A percentile compares a stretch with the other conserved stretches of the same genome.
phyloP scores from a whole-genome alignment of 805 yeast genomes.

The Ogataea parapolymorpha region DNA sequence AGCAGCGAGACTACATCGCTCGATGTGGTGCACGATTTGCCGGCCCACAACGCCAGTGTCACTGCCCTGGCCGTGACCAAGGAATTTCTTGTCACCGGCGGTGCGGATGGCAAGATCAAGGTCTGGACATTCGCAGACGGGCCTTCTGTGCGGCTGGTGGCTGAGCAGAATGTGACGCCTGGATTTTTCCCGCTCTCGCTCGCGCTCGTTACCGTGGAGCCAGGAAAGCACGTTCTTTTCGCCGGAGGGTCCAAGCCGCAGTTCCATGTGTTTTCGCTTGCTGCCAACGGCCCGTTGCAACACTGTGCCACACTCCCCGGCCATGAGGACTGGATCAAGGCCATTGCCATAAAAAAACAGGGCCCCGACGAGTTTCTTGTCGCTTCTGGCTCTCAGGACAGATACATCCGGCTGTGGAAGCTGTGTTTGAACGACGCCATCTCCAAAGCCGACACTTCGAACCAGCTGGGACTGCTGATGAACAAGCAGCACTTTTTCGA shows the following conservation, averaged over 20 bases:
- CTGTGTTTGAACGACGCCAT: constrained; percentile 52
- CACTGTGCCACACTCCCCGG: constrained; percentile 65
- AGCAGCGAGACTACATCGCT: constrained; percentile 24
- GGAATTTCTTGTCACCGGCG: constrained; percentile 53
- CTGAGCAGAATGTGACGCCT: constrained; percentile 34
- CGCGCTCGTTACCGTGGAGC: constrained; percentile 30
- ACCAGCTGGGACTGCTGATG: constrained; percentile 52
- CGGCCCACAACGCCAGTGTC: constrained; percentile 48
- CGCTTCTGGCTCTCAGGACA: constrained; percentile 91
- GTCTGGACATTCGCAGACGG: constrained; percentile 42
- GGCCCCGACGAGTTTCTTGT: constrained; percentile 55
- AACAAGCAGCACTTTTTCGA: constrained; percentile 70
- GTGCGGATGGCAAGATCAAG: constrained; percentile 56
- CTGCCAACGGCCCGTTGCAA: constrained; percentile 22
- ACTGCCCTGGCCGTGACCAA: constrained; percentile 48
- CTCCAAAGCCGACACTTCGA: constrained; percentile 53
- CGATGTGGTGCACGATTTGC: constrained; percentile 31
- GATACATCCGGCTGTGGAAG: constrained; percentile 90
- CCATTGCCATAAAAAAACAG: constrained; percentile 56
- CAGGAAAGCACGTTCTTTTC: constrained; percentile 47
- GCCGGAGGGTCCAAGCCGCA: constrained; percentile 67
- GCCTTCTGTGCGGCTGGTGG: constrained; percentile 24
- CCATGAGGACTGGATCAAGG: constrained; percentile 95
- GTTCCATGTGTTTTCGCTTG: constrained; percentile 54
- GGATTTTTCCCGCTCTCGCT: constrained; percentile 51